phyloP scores from a whole-genome alignment of 2,329 filamentous ascomycete species.

The Claviceps sp. region DNA sequence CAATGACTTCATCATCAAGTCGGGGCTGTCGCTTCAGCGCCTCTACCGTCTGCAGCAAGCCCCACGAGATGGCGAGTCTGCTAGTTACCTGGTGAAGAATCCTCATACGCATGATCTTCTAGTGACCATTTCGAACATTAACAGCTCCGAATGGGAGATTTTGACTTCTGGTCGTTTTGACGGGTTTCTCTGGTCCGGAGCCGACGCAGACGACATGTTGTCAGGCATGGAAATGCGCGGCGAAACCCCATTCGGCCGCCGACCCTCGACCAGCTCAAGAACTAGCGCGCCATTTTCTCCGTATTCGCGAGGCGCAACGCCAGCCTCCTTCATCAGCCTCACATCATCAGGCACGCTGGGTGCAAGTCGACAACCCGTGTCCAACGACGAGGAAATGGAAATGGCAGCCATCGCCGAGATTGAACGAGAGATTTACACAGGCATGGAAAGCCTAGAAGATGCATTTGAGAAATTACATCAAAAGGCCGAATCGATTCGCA shows the following conservation, averaged over 20 bases:
- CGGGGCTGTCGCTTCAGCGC: conserved; percentile 66
- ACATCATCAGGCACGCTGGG: conserved; percentile 33
- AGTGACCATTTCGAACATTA: conserved; percentile 76
- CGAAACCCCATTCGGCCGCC: conserved; percentile 35
- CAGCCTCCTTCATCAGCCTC: conserved; percentile 44
- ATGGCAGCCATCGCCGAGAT: conserved; percentile 82
- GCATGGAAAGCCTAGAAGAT: conserved; percentile 90
- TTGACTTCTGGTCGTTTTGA: conserved; percentile 88
- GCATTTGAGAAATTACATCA: conserved; percentile 86
- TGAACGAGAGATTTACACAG: conserved; percentile 81
- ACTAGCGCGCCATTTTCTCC: conserved; percentile 35
- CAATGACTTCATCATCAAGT: conserved; percentile 63
- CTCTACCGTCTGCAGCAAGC: conserved; percentile 62
- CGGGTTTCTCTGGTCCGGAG: conserved; percentile 88
- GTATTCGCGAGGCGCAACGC: conserved; percentile 43
- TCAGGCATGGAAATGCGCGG: conserved; percentile 37
- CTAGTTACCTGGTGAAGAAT: conserved; percentile 76
- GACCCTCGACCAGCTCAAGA: conserved; percentile 26
- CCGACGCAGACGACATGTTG: conserved; percentile 44
- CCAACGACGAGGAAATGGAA: conserved; percentile 86
- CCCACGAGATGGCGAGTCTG: conserved; percentile 75
- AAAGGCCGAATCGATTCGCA: conserved; percentile 69
- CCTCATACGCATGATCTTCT: conserved; percentile 72
- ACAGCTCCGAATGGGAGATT: conserved; percentile 91
- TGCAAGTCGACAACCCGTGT: conserved; percentile 47